Evolutionary conservation across 2,329 filamentous ascomycete genomes (phyloP).

Genomic region (Aspergillus sp.): DNA sequence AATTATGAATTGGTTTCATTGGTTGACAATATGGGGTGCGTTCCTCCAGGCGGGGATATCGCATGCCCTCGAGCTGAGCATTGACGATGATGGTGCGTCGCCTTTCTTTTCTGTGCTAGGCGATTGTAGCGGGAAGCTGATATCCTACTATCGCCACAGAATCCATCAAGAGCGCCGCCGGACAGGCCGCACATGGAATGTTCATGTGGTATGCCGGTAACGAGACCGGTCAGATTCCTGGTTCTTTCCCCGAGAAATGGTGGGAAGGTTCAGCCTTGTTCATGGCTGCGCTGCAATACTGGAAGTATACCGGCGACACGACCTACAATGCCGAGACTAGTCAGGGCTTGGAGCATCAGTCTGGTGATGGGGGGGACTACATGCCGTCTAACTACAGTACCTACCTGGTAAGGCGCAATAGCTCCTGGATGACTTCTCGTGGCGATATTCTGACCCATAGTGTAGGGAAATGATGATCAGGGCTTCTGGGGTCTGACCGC

Average conservation of each 20-base stretch:
- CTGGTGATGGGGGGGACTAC: slow-evolving; percentile 28
- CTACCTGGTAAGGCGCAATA: slow-evolving; percentile 15
- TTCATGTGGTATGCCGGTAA: slow-evolving; percentile 50
- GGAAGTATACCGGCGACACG: slow-evolving; percentile 59
- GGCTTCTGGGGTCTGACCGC: slow-evolving; percentile 64
- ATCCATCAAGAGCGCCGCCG: slow-evolving; percentile 40
- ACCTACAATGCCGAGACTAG: slow-evolving; percentile 56
- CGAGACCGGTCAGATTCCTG: slow-evolving; percentile 44
- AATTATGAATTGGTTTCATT: background rate
- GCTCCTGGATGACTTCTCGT: background rate
- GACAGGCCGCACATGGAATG: slow-evolving; percentile 42
- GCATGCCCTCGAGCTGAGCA: slow-evolving; percentile 19
- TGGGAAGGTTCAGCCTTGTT: slow-evolving; percentile 67
- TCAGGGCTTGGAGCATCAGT: slow-evolving; percentile 28
- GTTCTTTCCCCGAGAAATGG: slow-evolving; percentile 64
- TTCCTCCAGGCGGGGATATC: background rate
- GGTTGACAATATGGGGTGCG: background rate
- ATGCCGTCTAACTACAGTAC: slow-evolving; percentile 33
- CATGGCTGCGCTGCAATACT: slow-evolving; percentile 63
- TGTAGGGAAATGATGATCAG: slow-evolving; percentile 61
- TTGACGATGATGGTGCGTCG: slow-evolving; percentile 19
- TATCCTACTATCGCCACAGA: slow-evolving; percentile 14
- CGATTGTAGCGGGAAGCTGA: background rate
- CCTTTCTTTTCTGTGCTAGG: background rate
- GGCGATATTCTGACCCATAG: slow-evolving; percentile 8